phyloP scores from a whole-genome alignment of 129 eudicot species.

The Centrapalus pauciflorus region DNA sequence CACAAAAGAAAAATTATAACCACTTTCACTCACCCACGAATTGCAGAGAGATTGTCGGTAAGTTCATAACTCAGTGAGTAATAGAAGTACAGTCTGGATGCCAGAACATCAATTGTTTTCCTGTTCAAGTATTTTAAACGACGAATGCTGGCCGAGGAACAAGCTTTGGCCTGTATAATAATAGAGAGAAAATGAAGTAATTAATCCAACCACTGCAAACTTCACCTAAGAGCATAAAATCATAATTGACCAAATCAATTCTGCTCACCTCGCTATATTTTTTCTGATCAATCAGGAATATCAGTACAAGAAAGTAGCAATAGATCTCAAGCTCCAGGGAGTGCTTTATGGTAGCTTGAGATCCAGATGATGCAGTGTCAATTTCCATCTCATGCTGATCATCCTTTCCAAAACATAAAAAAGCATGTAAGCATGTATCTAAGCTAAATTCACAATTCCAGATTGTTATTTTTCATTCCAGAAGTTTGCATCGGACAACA shows the following conservation, averaged over 20 bases:
- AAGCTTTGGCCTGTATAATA: slow-evolving; percentile 75
- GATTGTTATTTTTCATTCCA: background rate
- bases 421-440: background rate
- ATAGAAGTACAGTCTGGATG: slow-evolving; percentile 75
- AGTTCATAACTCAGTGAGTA: slow-evolving; percentile 87
- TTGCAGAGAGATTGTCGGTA: slow-evolving; percentile 83
- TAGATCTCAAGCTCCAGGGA: slow-evolving; percentile 84
- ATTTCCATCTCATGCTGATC: slow-evolving; percentile 85
- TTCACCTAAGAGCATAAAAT: background rate
- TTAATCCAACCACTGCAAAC: slow-evolving; percentile 5
- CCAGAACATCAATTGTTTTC: slow-evolving; percentile 82
- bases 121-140: slow-evolving; percentile 77
- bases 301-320: slow-evolving; percentile 83
- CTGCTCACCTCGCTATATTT: slow-evolving; percentile 64
- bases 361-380: slow-evolving; percentile 73
- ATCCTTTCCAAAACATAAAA: slow-evolving; percentile 38
- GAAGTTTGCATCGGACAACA: background rate
- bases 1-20: background rate
- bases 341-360: slow-evolving; percentile 54
- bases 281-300: slow-evolving; percentile 84
- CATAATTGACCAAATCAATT: background rate
- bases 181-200: background rate
- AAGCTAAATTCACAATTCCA: background rate
- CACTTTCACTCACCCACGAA: slow-evolving; percentile 70
- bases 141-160: slow-evolving; percentile 89